Evolutionary conservation across 441 rosid genomes (phyloP), one percentile per base, ranked within the genome.

Genomic region (Populus trichocarpa): DNA sequence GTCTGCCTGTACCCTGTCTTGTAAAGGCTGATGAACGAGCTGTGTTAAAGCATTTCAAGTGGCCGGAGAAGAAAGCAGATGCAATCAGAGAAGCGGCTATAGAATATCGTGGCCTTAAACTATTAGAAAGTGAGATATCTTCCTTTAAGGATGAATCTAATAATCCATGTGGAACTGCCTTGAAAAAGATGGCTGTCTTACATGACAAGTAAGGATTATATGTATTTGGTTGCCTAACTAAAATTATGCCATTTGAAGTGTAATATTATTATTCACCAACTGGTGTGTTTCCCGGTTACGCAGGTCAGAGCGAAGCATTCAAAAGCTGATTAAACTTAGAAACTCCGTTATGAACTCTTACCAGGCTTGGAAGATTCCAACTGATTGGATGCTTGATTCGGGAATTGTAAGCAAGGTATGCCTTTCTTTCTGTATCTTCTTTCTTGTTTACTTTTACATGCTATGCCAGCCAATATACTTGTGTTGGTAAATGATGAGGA

Each of bases 61-160:
- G 97, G 98, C 99, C 99, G 16, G 99, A 95, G 89, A 88, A 77
- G 81, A 95, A 93, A 86, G 99, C 96, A 5, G 99, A 95, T 88
- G 91, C 96, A 69, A 74, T 95, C 79, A 84, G 95, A 77, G 99
- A 93, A 84, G 98, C 97, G 77, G 92, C 98, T 18, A 83, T 95
- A 50, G 99, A 93, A 79, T 95, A 92, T 78, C 93, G 95, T 2
- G 90, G 85, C 75, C 88, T 95, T 71, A 93, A 88, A 85, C 82
- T 86, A 71, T 77, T 95, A 53, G 97, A 92, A 80, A 85, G 38
- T 32, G 94, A 93, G 84, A 89, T 93, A 72, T 87, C 89, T 63
- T 88, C 90, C 18, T 87, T 84, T 67, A 75, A 82, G 71, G 98
- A 92, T 75, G 91, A 91, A 67, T 57, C 82, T 14, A 81, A 73